Percentiles rank a stretch among this genome's conserved stretches.
These are phyloP conservation scores for Echinosophora koreensis DNA, from an alignment of 306 rosid species.

Conservation along the genomic window DNA sequence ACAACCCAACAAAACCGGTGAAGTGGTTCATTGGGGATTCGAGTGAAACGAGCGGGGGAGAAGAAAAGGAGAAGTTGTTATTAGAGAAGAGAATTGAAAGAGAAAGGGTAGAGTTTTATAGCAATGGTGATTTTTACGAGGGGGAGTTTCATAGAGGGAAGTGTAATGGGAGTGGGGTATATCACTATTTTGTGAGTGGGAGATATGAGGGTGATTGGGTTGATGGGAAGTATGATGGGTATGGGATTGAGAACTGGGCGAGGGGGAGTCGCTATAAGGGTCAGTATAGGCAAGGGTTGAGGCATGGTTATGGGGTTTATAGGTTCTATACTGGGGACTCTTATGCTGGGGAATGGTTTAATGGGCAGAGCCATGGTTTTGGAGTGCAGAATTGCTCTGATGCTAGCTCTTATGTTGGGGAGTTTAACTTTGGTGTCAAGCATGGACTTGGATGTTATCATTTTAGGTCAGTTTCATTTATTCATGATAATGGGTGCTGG, in stretches of 20 bases:
- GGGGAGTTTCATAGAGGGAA: slow-evolving; percentile 77
- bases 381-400: slow-evolving; percentile 90
- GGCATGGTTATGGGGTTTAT: slow-evolving; percentile 89
- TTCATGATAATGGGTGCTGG: background rate
- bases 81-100: slow-evolving; percentile 43
- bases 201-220: slow-evolving; percentile 90
- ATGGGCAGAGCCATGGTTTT: slow-evolving; percentile 89
- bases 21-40: slow-evolving; percentile 84
- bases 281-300: slow-evolving; percentile 70
- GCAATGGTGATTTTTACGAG: slow-evolving; percentile 87
- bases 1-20: slow-evolving; percentile 55
- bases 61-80: background rate
- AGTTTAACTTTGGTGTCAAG: slow-evolving; percentile 81
- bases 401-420: slow-evolving; percentile 81
- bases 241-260: slow-evolving; percentile 84
- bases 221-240: slow-evolving; percentile 80
- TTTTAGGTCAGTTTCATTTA: slow-evolving; percentile 63
- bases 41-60: background rate
- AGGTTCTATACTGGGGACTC: slow-evolving; percentile 83
- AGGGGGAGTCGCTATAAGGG: slow-evolving; percentile 85
- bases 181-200: slow-evolving; percentile 72
- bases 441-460: slow-evolving; percentile 89
- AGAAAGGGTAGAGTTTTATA: slow-evolving; percentile 82
- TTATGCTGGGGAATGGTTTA: slow-evolving; percentile 86
- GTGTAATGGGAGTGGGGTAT: slow-evolving; percentile 84